Conservation (phyloP, 495 filamentous ascomycete genomes). For the Trichocladium uniseriatum region DNA sequence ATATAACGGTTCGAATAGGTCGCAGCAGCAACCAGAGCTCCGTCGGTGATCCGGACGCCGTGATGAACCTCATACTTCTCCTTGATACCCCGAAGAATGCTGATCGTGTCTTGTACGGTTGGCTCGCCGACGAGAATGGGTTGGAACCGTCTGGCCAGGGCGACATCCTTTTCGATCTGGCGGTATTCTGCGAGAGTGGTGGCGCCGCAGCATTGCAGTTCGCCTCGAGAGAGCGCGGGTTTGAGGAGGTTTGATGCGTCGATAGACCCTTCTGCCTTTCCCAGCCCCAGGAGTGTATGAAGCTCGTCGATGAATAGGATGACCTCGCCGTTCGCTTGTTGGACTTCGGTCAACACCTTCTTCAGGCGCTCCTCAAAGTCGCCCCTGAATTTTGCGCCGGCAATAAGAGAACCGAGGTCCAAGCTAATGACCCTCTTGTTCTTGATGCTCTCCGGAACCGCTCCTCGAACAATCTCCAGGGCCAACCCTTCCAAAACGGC, state of each 20-base stretch:
- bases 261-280: conserved; percentile 91
- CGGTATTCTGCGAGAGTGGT: conserved; percentile 91
- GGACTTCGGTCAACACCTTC: conserved; percentile 79
- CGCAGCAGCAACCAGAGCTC: conserved; percentile 83
- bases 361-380: conserved; percentile 96
- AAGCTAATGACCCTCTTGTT: conserved; percentile 80
- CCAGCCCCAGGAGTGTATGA: conserved; percentile 82
- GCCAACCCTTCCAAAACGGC: conserved; percentile 90
- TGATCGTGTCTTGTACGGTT: conserved; percentile 83
- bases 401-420: conserved; percentile 86
- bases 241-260: conserved; percentile 95
- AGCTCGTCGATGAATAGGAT: conserved; percentile 96
- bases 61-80: conserved; percentile 96
- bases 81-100: conserved; percentile 92
- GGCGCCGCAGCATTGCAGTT: conserved; percentile 90
- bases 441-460: conserved; percentile 95
- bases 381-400: conserved; percentile 88
- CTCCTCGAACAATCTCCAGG: conserved; percentile 79
- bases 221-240: conserved; percentile 83
- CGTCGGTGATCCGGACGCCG: conserved; percentile 86
- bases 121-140: conserved; percentile 86
- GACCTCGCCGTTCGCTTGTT: conserved; percentile 76
- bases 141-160: conserved; percentile 85
- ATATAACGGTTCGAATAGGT: conserved; percentile 93
- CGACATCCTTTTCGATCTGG: conserved; percentile 90